Conservation (phyloP, 306 rosid species). For the Vigna mungo region DNA sequence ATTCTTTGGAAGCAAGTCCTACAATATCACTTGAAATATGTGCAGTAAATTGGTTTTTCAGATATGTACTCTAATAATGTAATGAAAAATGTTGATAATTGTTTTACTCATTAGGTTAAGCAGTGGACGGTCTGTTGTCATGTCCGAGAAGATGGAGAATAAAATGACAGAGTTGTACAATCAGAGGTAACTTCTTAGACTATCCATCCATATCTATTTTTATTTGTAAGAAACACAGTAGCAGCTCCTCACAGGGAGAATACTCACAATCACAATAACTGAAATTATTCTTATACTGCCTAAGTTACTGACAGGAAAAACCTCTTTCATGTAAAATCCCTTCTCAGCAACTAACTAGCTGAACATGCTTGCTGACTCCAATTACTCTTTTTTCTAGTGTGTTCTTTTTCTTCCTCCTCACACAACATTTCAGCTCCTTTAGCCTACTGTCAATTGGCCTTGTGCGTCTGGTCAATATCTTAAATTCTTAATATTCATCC, state of each 20-base stretch:
- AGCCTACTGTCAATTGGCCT: not conserved
- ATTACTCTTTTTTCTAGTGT: not conserved
- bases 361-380: not conserved
- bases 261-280: not conserved
- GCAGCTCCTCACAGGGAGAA: not conserved
- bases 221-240: slow-evolving; percentile 22
- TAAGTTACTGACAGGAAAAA: not conserved
- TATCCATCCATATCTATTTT: slow-evolving; percentile 32
- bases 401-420: not conserved
- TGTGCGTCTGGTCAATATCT: slow-evolving; percentile 22
- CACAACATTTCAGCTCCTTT: not conserved
- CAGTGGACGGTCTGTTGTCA: slow-evolving; percentile 72
- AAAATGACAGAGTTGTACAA: slow-evolving; percentile 59
- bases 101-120: slow-evolving; percentile 61
- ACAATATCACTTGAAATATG: slow-evolving; percentile 33
- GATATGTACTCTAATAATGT: slow-evolving; percentile 34
- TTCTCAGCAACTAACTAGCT: not conserved
- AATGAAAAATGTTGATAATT: slow-evolving; percentile 28
- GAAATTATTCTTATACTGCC: not conserved
- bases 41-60: slow-evolving; percentile 8
- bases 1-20: not conserved
- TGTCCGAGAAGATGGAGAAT: slow-evolving; percentile 86
- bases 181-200: slow-evolving; percentile 65
- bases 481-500: not conserved
- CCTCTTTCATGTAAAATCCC: not conserved